Percentiles rank a stretch among this genome's conserved stretches.
Conservation (phyloP, 768 basidiomycete species). For the Naganishia randhawae region DNA sequence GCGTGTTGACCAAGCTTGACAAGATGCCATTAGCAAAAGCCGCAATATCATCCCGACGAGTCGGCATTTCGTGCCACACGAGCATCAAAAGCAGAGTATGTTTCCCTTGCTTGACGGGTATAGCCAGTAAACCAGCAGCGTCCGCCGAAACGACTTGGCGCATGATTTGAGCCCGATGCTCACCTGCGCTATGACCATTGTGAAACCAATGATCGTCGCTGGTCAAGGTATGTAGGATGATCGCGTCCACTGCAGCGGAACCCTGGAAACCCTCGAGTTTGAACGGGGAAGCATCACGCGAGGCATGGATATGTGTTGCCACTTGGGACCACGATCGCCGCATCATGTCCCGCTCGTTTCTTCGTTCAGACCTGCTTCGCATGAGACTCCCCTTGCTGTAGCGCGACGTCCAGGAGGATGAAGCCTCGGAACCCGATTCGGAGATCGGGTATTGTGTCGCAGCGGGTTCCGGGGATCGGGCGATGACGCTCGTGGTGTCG, state of each 20-base stretch:
- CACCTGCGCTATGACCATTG: neutral
- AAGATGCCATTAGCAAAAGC: neutral
- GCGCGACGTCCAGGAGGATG: neutral
- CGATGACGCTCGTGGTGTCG: neutral
- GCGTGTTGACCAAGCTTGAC: slow-evolving; percentile 1
- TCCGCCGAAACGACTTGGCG: neutral
- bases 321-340: neutral
- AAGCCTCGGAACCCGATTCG: neutral
- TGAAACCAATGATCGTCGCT: slow-evolving; percentile 10
- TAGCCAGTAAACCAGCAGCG: neutral
- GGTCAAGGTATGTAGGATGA: neutral
- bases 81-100: neutral
- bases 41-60: neutral
- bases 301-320: neutral
- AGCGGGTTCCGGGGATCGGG: neutral
- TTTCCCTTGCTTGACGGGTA: slow-evolving; percentile 2
- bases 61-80: slow-evolving; percentile 1
- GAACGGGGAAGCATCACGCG: neutral
- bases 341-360: neutral
- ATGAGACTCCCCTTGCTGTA: neutral
- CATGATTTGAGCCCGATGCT: neutral
- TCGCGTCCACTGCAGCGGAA: neutral
- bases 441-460: neutral
- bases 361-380: neutral
- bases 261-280: neutral